Percentiles rank a stretch among this genome's conserved stretches.
Conservation (phyloP, 2,329 filamentous ascomycete genomes). For the Penicillium sp. region DNA sequence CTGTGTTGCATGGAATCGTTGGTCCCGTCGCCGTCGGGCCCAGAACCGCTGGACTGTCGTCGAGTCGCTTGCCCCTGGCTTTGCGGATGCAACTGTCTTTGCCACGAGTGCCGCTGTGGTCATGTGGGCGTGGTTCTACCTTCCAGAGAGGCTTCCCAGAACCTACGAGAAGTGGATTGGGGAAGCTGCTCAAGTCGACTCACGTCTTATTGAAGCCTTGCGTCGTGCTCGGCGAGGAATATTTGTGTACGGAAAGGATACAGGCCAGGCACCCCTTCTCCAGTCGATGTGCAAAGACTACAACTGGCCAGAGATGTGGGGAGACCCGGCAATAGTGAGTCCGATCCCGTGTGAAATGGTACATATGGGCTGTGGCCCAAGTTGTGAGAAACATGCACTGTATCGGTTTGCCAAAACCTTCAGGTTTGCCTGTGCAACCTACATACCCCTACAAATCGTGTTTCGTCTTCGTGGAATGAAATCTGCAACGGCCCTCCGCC, state of each 20-base stretch:
- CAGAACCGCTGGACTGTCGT: slow-evolving; percentile 33
- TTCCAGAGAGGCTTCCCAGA: slow-evolving; percentile 66
- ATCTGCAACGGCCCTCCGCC: slow-evolving; percentile 45
- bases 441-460: slow-evolving; percentile 71
- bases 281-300: slow-evolving; percentile 71
- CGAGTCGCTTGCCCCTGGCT: slow-evolving; percentile 42
- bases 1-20: slow-evolving; percentile 62
- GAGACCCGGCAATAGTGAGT: slow-evolving; percentile 65
- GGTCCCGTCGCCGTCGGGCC: slow-evolving; percentile 35
- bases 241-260: slow-evolving; percentile 72
- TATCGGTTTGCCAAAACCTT: slow-evolving; percentile 68
- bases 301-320: slow-evolving; percentile 66
- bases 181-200: slow-evolving; percentile 71
- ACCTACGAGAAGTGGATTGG: slow-evolving; percentile 81
- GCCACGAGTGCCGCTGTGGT: slow-evolving; percentile 69
- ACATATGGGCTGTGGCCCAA: slow-evolving; percentile 73
- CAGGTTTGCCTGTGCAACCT: slow-evolving; percentile 71
- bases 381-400: slow-evolving; percentile 69
- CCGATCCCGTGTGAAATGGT: slow-evolving; percentile 82
- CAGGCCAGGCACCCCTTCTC: slow-evolving; percentile 66
- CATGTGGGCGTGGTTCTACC: slow-evolving; percentile 90
- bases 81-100: slow-evolving; percentile 70
- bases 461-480: slow-evolving; percentile 56
- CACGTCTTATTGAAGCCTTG: slow-evolving; percentile 70
- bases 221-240: slow-evolving; percentile 62